These are phyloP conservation scores for Cardiospermum halicacabum DNA, from an alignment of 345 rosid genomes.

Conservation along the genomic window DNA sequence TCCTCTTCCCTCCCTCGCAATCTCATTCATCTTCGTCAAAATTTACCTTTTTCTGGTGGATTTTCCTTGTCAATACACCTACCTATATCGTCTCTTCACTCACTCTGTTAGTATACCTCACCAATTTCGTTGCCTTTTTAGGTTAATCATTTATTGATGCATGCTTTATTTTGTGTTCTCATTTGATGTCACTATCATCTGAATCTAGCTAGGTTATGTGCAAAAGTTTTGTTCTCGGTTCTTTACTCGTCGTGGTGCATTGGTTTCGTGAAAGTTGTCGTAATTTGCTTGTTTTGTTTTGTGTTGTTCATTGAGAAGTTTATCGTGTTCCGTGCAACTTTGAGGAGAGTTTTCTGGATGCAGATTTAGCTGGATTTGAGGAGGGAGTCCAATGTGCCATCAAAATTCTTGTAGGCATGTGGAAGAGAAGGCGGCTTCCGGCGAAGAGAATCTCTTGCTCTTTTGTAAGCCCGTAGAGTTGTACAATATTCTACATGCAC, in stretches of 20 bases:
- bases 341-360: not conserved
- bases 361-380: constrained; percentile 8
- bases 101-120: not conserved
- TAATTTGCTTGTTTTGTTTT: not conserved
- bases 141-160: not conserved
- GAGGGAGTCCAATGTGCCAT: constrained; percentile 60
- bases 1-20: not conserved
- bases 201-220: not conserved
- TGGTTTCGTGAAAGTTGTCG: not conserved
- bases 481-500: constrained; percentile 62
- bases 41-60: constrained; percentile 7
- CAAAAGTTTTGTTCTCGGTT: not conserved
- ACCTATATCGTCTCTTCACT: not conserved
- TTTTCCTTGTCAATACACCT: not conserved
- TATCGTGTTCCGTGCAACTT: not conserved
- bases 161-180: not conserved
- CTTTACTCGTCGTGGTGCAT: not conserved
- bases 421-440: constrained; percentile 61
- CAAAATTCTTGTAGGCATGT: constrained; percentile 51
- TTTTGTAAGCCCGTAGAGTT: constrained; percentile 87
- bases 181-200: not conserved
- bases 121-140: not conserved
- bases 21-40: constrained; percentile 1
- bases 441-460: constrained; percentile 62
- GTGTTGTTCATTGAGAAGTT: not conserved